phyloP scores from a whole-genome alignment of 2,329 filamentous ascomycete species.

The Ophiocordyceps sinensis region DNA sequence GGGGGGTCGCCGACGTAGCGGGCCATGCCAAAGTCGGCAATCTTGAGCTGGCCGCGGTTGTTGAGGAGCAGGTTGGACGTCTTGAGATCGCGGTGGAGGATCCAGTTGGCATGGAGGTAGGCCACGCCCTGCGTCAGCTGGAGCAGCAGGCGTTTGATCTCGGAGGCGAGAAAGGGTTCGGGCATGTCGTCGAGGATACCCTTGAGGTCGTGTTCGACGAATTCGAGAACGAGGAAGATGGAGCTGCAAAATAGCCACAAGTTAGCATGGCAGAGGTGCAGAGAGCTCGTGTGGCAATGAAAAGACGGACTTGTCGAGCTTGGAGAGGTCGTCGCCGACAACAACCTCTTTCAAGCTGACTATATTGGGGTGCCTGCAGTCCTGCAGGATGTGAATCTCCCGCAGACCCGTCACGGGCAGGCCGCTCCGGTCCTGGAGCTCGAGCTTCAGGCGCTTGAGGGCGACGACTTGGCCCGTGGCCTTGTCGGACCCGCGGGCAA shows the following conservation, averaged over 20 bases:
- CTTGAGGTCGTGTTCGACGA: conserved; percentile 93
- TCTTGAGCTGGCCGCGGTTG: conserved; percentile 87
- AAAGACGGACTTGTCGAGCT: conserved; percentile 34
- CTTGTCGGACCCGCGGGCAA: conserved; percentile 67
- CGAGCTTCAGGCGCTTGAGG: conserved; percentile 86
- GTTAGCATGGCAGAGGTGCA: neutral
- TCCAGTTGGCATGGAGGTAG: conserved; percentile 81
- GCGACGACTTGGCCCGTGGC: conserved; percentile 71
- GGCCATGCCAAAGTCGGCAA: conserved; percentile 97
- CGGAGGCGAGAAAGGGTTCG: conserved; percentile 82
- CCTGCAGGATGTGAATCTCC: conserved; percentile 82
- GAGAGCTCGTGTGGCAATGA: neutral
- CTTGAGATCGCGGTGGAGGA: conserved; percentile 87
- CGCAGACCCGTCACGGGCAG: conserved; percentile 85
- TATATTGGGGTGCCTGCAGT: conserved; percentile 69
- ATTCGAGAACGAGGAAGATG: conserved; percentile 91
- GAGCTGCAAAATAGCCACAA: conserved; percentile 26
- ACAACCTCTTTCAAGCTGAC: conserved; percentile 75
- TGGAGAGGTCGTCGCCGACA: conserved; percentile 46
- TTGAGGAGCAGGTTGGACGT: conserved; percentile 89
- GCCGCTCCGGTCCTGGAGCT: conserved; percentile 55
- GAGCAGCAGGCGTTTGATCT: conserved; percentile 77
- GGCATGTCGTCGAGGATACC: conserved; percentile 86
- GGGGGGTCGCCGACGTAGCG: conserved; percentile 77
- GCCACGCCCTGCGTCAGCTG: conserved; percentile 70